A percentile compares a stretch with the other conserved stretches of the same genome.
These are phyloP conservation scores for Chrysoporthe puriensis DNA, from an alignment of 2,329 filamentous ascomycete species.

Conservation along the genomic window DNA sequence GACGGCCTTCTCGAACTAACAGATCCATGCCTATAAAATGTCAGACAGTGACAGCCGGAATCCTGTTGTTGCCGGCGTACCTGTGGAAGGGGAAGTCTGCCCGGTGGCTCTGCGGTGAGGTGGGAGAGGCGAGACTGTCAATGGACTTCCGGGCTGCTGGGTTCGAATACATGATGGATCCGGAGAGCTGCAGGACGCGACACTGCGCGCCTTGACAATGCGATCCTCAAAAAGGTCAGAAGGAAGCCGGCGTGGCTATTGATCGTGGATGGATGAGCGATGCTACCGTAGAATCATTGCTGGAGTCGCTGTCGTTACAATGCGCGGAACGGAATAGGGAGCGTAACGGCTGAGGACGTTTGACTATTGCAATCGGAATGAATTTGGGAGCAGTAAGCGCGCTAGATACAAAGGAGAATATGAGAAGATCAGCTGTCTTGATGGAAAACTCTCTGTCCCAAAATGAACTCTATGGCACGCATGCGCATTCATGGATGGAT, in stretches of 20 bases:
- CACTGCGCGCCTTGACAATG: slow-evolving; percentile 13
- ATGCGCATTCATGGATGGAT: slow-evolving; percentile 7
- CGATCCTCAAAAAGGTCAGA: slow-evolving; percentile 15
- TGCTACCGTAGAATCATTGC: slow-evolving; percentile 57
- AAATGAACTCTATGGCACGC: neutral
- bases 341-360: neutral
- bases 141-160: slow-evolving; percentile 65
- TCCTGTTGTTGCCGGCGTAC: slow-evolving; percentile 41
- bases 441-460: slow-evolving; percentile 3
- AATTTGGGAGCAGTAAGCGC: slow-evolving; percentile 8
- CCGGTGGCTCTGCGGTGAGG: slow-evolving; percentile 53
- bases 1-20: slow-evolving; percentile 67
- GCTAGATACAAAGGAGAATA: neutral
- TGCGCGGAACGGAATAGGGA: slow-evolving; percentile 16
- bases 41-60: slow-evolving; percentile 1
- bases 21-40: slow-evolving; percentile 25
- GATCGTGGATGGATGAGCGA: slow-evolving; percentile 19
- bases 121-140: slow-evolving; percentile 61
- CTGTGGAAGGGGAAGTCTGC: slow-evolving; percentile 64
- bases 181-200: slow-evolving; percentile 14
- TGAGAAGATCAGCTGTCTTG: slow-evolving; percentile 7
- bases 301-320: slow-evolving; percentile 31
- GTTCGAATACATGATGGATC: slow-evolving; percentile 61
- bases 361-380: slow-evolving; percentile 8
- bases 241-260: slow-evolving; percentile 24